Conservation (phyloP, 1,284 basidiomycete species). For the Heimioporus retisporus region DNA sequence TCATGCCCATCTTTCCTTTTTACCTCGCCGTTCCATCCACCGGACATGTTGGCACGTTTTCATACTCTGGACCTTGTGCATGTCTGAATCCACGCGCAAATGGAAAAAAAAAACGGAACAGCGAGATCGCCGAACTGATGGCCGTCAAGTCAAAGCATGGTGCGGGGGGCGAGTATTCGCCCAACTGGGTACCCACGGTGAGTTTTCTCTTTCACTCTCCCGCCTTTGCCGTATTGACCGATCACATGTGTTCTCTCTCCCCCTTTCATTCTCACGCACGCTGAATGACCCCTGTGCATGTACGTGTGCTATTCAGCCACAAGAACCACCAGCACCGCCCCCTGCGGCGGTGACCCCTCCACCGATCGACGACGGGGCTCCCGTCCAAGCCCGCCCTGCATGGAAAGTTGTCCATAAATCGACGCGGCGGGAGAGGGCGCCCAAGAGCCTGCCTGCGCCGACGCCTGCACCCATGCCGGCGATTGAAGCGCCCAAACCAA, state of each 20-base stretch:
- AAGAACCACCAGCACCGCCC: conserved; percentile 48
- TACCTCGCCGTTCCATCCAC: too few species aligned
- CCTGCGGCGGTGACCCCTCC: conserved; percentile 44
- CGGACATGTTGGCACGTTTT: neutral
- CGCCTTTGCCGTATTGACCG: too few species aligned
- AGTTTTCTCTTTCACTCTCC: neutral
- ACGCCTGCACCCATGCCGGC: conserved; percentile 53
- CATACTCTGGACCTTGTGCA: neutral
- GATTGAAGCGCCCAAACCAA: conserved; percentile 57
- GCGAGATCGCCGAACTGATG: conserved; percentile 83
- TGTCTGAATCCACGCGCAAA: too few species aligned
- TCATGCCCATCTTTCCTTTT: too few species aligned
- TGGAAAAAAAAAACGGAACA: conserved; percentile 36
- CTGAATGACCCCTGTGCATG: neutral
- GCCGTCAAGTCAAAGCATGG: conserved; percentile 80
- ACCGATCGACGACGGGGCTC: conserved; percentile 49
- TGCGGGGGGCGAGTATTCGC: conserved; percentile 72
- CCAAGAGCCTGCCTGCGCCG: conserved; percentile 47
- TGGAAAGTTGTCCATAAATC: conserved; percentile 79
- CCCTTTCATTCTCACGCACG: neutral
- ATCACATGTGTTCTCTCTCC: too few species aligned
- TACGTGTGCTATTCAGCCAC: conserved; percentile 25
- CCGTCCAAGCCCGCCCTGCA: conserved; percentile 66
- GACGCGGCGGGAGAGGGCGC: conserved; percentile 58
- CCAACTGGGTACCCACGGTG: conserved; percentile 68